Evolutionary conservation across 2,329 filamentous ascomycete genomes (phyloP), one percentile per base, ranked within the genome.

Genomic region (Geosmithia morbida): DNA sequence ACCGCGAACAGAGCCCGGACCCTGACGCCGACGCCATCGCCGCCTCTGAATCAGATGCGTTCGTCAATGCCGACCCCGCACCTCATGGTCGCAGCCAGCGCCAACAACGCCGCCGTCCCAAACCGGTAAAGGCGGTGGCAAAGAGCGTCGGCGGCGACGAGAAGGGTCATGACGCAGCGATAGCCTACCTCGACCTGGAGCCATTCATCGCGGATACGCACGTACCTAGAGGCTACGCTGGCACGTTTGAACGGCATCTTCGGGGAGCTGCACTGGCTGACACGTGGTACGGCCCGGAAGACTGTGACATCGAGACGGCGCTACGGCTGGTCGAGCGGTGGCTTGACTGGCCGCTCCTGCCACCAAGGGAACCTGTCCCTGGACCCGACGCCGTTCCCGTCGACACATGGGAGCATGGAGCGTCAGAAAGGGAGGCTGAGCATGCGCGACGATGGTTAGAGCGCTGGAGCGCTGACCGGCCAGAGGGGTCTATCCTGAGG

Each of bases 1-100:
- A 54, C 55, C 46, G 61, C 51, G 17, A 55, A 50, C 1, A 52
- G 54, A 0, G 55, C 54, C 2, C 59, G 42, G 16, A 51, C 52
- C 11, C 54, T 44, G 17, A 57, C 14, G 20, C 56, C 46, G 8
- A 55, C 52, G 1, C 52, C 33, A 0, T n/a, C 17, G 41, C 33
- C 22, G 8, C 13, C 30, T 46, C 45, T n/a, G 37, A 41, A 13
- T 46, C 45, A 29, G 45, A 46, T 10, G 30, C 33, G 3, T 20
- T 30, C 11, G 45, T n/a, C 17, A n/a, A 20, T 16, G 6, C 16
- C 3, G 40, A 10, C 6, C 8, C 40, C 7, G 10, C 40, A 16
- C 40, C 3, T 37, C 33, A 37, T 37, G 22, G 22, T 26, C 33
- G 33, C 33, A 16, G 33, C 40, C 40, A 42, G 40, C 33, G 33